phyloP scores from a whole-genome alignment of 2,329 filamentous ascomycete species.

The Lecanicillium sp. region DNA sequence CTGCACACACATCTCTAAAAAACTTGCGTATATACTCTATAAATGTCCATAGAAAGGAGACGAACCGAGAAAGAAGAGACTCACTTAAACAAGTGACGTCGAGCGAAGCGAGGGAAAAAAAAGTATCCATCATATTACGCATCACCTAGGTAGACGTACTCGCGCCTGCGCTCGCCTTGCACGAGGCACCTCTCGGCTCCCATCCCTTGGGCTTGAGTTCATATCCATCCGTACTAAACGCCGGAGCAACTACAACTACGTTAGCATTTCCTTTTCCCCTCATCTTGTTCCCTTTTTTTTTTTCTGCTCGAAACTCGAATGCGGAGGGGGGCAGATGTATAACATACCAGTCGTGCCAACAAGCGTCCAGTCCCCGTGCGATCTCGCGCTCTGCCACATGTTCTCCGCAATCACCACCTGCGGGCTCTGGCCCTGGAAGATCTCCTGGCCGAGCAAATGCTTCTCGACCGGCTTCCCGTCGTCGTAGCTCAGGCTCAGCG shows the following conservation, averaged over 20 bases:
- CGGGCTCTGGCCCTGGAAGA: conserved; percentile 35
- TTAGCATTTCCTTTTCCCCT: neutral
- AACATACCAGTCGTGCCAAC: conserved; percentile 29
- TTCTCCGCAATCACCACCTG: conserved; percentile 35
- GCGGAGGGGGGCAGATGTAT: neutral
- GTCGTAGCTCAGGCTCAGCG: conserved; percentile 37
- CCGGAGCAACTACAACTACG: conserved; percentile 9
- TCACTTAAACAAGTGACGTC: neutral
- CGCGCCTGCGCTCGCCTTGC: neutral
- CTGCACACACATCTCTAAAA: too few relatives aligned
- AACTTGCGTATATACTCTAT: neutral
- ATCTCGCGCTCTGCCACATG: conserved; percentile 41
- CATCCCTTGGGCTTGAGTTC: conserved; percentile 10
- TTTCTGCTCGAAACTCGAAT: neutral
- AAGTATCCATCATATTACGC: too few relatives aligned
- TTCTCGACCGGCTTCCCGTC: conserved; percentile 27
- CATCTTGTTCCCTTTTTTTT: neutral
- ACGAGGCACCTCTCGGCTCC: conserved; percentile 2
- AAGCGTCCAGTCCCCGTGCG: conserved; percentile 41
- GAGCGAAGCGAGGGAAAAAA: neutral
- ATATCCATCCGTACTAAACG: conserved; percentile 5
- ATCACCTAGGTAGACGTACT: neutral
- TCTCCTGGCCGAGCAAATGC: conserved; percentile 33
- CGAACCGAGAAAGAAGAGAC: neutral
- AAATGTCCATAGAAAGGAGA: too few relatives aligned